Evolutionary conservation across 148 eudicot genomes (phyloP), one percentile per base, ranked within the genome.

Genomic region (Vaccinium corymbosum): DNA sequence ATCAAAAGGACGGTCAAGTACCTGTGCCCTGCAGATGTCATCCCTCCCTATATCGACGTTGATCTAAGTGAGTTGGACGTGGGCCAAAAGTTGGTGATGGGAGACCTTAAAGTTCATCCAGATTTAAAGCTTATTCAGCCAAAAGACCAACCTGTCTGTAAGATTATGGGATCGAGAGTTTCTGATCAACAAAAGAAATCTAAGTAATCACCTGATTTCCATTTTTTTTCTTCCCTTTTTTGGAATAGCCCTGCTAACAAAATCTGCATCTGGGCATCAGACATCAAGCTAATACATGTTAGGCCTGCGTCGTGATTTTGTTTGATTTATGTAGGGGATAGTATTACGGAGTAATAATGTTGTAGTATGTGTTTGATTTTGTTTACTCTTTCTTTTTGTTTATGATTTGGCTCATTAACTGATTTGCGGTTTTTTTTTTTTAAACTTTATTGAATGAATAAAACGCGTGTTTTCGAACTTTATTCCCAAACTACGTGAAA

Each of bases 81-180:
- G 10, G 98, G 98, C 11, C 94, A 91, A 80, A 93, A 91, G 89
- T 61, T 97, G 72, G 84, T 91, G 53, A 94, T 91, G 88, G 94
- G 93, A 29, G 94, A 97, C 76, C 97, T 97, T 56, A 93, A 88
- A 17, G 99, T 94, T 81, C 99, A 97, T 86, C 99, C 99, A 32
- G 94, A 94, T 81, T 52, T 97, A 61, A 94, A 92, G 91, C 90
- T 94, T 76, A 70, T 92, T 27, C 88, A 86, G 76, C 82, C 94
- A 8, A 87, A 90, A 78, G 92, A 94, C 52, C 90, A 90, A 84
- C 92, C 97, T 13, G 90, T 94, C 49, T 87, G 89, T 86, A 97
- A 94, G 88, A 90, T 97, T 59, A 87, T 86, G 86, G 98, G 98
- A 14, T 89, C 95, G 15, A 89, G 99, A 85, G 94, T 92, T 83